These are phyloP conservation scores for Eremothecium sinecaudum DNA, from an alignment of 1,139 yeast species.

Conservation along the genomic window DNA sequence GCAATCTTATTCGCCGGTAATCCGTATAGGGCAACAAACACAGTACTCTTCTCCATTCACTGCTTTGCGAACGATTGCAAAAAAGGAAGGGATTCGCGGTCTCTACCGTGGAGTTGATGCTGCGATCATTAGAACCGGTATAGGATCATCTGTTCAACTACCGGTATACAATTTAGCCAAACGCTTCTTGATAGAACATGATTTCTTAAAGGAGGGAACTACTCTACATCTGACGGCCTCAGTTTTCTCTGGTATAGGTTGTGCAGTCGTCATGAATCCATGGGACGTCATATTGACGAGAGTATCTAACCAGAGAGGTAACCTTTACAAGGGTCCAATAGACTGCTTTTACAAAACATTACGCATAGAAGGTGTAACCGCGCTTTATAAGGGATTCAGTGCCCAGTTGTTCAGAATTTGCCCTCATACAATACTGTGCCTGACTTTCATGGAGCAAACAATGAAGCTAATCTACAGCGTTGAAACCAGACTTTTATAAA, in stretches of 20 bases:
- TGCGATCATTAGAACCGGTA: conserved; percentile 87
- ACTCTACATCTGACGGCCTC: conserved; percentile 66
- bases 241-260: conserved; percentile 81
- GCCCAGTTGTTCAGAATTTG: conserved; percentile 90
- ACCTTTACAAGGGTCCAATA: conserved; percentile 72
- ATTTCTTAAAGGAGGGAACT: conserved; percentile 54
- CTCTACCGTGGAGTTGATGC: conserved; percentile 89
- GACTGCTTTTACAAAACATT: conserved; percentile 85
- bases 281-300: conserved; percentile 93
- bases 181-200: conserved; percentile 38
- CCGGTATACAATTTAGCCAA: conserved; percentile 86
- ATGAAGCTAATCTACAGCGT: conserved; percentile 55
- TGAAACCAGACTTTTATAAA: too few species aligned
- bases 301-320: conserved; percentile 88
- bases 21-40: conserved; percentile 84
- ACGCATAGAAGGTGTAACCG: conserved; percentile 70
- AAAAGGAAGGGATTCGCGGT: conserved; percentile 66
- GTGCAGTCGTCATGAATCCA: conserved; percentile 92
- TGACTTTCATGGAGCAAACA: conserved; percentile 93
- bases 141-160: conserved; percentile 90
- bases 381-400: conserved; percentile 88
- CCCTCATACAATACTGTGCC: conserved; percentile 85
- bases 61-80: conserved; percentile 56
- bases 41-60: conserved; percentile 62
- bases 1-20: conserved; percentile 71